Percentiles rank a stretch among this genome's conserved stretches.
These are phyloP conservation scores for Clavariopsis aquatica DNA, from an alignment of 495 filamentous ascomycete species.

Conservation along the genomic window DNA sequence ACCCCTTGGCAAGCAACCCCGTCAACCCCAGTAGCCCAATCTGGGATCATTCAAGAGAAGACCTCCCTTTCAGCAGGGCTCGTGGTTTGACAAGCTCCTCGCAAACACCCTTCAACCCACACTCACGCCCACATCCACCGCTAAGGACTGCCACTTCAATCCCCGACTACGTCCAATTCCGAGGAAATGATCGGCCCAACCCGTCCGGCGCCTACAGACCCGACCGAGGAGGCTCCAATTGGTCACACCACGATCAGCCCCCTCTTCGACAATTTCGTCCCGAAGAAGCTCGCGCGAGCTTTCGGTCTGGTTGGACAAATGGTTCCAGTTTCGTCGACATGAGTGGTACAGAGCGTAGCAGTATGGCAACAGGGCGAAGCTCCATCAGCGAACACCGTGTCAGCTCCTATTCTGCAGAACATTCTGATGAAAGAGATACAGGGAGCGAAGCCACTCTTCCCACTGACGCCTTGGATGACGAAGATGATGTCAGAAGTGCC, in stretches of 20 bases:
- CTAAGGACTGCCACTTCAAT: slow-evolving; percentile 33
- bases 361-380: slow-evolving; percentile 76
- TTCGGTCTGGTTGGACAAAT: slow-evolving; percentile 69
- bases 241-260: slow-evolving; percentile 30
- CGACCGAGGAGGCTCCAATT: slow-evolving; percentile 29
- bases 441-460: slow-evolving; percentile 48
- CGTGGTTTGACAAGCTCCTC: slow-evolving; percentile 26
- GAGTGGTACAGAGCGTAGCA: slow-evolving; percentile 75
- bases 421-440: slow-evolving; percentile 43
- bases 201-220: slow-evolving; percentile 30
- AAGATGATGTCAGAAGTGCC: slow-evolving; percentile 91
- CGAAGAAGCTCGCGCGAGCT: slow-evolving; percentile 67
- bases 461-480: slow-evolving; percentile 55
- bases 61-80: background rate
- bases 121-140: slow-evolving; percentile 18
- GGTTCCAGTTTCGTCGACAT: slow-evolving; percentile 69
- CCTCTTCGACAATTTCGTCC: slow-evolving; percentile 15
- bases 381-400: slow-evolving; percentile 59
- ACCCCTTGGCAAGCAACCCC: slow-evolving; percentile 31
- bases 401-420: slow-evolving; percentile 15
- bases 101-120: slow-evolving; percentile 12
- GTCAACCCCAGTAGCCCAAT: slow-evolving; percentile 5
- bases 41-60: slow-evolving; percentile 7
- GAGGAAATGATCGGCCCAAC: slow-evolving; percentile 11
- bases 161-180: slow-evolving; percentile 22